Conservation (phyloP, 1,284 basidiomycete species). For the Sporisorium graminicola region DNA sequence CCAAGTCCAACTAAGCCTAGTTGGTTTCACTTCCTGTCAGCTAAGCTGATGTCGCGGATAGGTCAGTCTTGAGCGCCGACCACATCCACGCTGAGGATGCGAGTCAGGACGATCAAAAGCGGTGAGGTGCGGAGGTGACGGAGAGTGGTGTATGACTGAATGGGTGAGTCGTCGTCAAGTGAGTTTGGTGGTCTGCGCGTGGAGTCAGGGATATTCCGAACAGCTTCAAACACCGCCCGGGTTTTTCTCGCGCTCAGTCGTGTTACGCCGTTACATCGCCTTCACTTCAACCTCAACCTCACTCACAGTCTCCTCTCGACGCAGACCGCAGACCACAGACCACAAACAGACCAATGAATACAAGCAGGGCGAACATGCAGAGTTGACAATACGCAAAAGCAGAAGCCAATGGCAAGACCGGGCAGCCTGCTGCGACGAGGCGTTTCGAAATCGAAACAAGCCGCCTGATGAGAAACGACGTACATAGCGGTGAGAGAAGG, state of each 20-base stretch:
- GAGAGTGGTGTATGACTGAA: background rate
- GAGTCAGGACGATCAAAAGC: background rate
- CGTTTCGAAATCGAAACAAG: constrained; percentile 8
- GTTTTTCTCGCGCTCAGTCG: background rate
- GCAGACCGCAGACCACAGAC: too few relatives aligned
- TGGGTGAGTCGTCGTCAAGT: background rate
- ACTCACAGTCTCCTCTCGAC: background rate
- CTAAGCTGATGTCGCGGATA: background rate
- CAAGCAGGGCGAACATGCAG: too few relatives aligned
- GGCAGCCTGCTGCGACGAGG: constrained; percentile 9
- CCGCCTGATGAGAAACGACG: background rate
- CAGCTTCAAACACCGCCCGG: background rate
- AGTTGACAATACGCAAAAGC: background rate
- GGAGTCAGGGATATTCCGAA: background rate
- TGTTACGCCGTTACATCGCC: constrained; percentile 1
- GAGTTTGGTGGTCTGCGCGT: background rate
- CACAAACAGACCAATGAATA: too few relatives aligned
- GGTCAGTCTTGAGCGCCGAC: background rate
- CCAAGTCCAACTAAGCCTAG: background rate
- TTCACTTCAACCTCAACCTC: background rate
- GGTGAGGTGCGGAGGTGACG: background rate
- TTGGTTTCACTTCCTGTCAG: background rate
- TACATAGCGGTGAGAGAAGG: background rate
- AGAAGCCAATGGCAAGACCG: background rate
- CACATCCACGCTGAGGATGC: background rate